Conservation (phyloP, 192 early-diverging fungal species). For the Rhizophagus sp. region DNA sequence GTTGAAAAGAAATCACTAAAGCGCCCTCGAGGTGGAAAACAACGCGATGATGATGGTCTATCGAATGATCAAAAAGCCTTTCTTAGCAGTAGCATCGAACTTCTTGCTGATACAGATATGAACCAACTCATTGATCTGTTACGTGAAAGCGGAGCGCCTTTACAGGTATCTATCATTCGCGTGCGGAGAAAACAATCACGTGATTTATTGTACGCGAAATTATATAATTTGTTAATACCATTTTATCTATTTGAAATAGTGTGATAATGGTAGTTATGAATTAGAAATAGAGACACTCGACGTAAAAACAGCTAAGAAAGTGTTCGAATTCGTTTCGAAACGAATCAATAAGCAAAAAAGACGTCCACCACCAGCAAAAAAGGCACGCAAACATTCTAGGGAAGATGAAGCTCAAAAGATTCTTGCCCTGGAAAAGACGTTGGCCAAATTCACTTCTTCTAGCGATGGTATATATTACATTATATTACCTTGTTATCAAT, state of each 20-base stretch:
- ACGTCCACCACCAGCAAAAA: conserved; percentile 48
- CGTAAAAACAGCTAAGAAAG: conserved; percentile 74
- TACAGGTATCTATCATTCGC: conserved; percentile 43
- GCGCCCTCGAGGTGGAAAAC: conserved; percentile 38
- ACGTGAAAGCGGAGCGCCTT: conserved; percentile 58
- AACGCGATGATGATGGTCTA: conserved; percentile 53
- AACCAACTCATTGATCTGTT: conserved; percentile 76
- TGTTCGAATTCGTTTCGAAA: conserved; percentile 84
- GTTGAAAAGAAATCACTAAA: conserved; percentile 32
- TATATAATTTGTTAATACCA: neutral
- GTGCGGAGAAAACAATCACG: neutral
- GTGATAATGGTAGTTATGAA: conserved; percentile 80
- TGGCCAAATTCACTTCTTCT: conserved; percentile 48
- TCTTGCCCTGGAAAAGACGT: conserved; percentile 42
- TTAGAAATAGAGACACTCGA: conserved; percentile 93
- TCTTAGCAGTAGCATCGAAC: conserved; percentile 69
- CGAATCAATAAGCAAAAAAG: conserved; percentile 51
- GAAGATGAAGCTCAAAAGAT: conserved; percentile 53
- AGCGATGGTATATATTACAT: conserved; percentile 32
- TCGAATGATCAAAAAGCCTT: conserved; percentile 90
- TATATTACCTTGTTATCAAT: neutral
- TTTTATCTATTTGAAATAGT: conserved; percentile 28
- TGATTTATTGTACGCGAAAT: neutral
- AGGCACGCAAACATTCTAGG: conserved; percentile 41
- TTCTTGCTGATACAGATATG: conserved; percentile 62